A percentile compares a stretch with the other conserved stretches of the same genome.
Evolutionary conservation across 2,329 filamentous ascomycete genomes (phyloP).

Genomic region (Lasiodiplodia sp.): DNA sequence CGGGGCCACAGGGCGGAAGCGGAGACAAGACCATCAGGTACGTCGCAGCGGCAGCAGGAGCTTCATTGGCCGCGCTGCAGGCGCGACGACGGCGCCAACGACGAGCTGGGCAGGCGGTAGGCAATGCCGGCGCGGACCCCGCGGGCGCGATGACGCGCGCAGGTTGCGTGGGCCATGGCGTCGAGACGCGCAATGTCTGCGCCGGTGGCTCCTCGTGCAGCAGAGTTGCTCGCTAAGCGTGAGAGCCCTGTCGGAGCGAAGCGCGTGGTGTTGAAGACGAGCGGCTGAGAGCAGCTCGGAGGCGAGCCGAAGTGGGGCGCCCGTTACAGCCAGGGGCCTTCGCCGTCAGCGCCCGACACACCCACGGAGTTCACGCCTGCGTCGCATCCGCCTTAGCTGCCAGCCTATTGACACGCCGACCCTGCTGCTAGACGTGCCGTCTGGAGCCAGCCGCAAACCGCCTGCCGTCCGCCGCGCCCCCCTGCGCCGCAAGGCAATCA

Average conservation of each 20-base stretch:
- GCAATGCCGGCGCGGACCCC: constrained; percentile 1
- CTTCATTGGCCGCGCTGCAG: constrained; percentile 18
- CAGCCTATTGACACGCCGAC: constrained; percentile 19
- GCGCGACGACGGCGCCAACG: background rate
- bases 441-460: background rate
- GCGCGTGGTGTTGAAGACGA: constrained; percentile 9
- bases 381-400: constrained; percentile 19
- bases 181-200: constrained; percentile 16
- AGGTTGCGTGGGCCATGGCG: constrained; percentile 8
- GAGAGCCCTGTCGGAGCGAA: constrained; percentile 7
- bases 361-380: constrained; percentile 4
- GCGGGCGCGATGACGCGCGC: constrained; percentile 17
- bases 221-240: constrained; percentile 4
- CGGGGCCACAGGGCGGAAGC: constrained; percentile 12
- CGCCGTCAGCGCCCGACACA: background rate
- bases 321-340: constrained; percentile 9
- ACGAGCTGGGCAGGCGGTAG: constrained; percentile 8
- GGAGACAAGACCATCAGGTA: background rate
- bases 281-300: constrained; percentile 10
- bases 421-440: constrained; percentile 2
- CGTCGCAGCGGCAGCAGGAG: constrained; percentile 13
- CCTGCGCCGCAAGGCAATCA: constrained; percentile 18
- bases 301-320: constrained; percentile 1
- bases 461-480: background rate
- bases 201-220: background rate